Base-by-base conservation (phyloP, 306 rosid genomes). In the Citrullus amarus region DNA sequence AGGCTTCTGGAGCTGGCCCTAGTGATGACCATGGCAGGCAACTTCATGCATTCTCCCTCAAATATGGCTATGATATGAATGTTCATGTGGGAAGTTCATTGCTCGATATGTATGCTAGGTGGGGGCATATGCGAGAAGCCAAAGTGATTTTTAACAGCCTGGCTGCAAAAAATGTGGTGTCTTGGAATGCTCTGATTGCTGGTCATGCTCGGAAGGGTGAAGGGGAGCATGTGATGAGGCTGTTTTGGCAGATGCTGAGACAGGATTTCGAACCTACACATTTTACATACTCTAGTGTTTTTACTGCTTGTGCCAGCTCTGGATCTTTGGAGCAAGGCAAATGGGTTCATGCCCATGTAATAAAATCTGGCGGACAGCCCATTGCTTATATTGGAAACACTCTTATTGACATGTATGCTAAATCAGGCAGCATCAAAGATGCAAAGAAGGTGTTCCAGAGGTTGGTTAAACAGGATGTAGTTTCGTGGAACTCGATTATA, bases 151-250 rank as follows among this genome's bases (percentile, higher is more conserved):
- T 80, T 25, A 61, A 80, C 6, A 18, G 55, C 30, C 9, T 80
- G 72, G 67, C 51, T 30, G 46, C 44, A 1, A 80, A 80, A 34
- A 80, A 80, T 15, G 83, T 74, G 41, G 83, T 80, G 53, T 80
- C 80, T 75, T 80, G 83, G 83, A 80, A 80, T 80, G 83, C 80
- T 80, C 53, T 75, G 66, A 80, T 80, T 75, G 83, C 75, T 34
- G 80, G 83, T 68, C 58, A 80, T 75, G 74, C 83, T 36, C 67
- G 84, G 55, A 81, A 66, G 69, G 79, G 80, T 12, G 62, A 76
- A 76, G 77, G 53, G 36, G 77, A 67, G 66, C 54, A 61, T n/a
- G 80, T 59, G 14, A 20, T 80, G 54, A 38, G 66, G 41, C 46
- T 75, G 2, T 80, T 80, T 9, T 18, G 48, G 55, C 46, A 74